Evolutionary conservation across 768 basidiomycete genomes (phyloP), one percentile per base, ranked within the genome.

Genomic region (Exsudoporus frostii): DNA sequence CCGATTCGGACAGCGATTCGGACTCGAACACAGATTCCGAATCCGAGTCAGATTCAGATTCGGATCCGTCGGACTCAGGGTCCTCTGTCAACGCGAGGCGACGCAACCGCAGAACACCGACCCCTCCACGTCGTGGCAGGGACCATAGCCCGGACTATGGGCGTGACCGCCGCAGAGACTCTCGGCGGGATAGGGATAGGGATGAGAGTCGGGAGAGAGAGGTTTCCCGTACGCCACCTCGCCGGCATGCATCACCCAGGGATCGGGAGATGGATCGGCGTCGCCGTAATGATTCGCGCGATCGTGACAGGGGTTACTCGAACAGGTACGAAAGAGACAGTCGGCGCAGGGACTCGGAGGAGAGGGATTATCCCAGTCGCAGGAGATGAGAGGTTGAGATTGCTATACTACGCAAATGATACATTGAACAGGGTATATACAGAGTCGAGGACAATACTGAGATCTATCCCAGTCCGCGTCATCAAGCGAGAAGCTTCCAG

Each of bases 11-110:
- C 33, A 47, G 41, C 15, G 55, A 55, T n/a, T 70, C 74, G 10
- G 71, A 45, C 50, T 11, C 72, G 10, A 53, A 54, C n/a, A 62
- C 71, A 1, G 70, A 66, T 17, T 66, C 75, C 3, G 69, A 73
- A 38, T 76, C 79, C 0, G 75, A 77, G 19, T 72, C 74, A 0
- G 70, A 66, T 15, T 76, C 78, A 4, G 67, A 66, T 15, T 71
- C 76, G 8, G 68, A 69, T 37, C 70, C 72, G n/a, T 68, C 70
- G 7, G 68, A 71, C 46, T 74, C 76, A 0, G 72, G 64, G 40
- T 42, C 62, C 10, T 78, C 79, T 5, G 71, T 69, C 25, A 65
- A 65, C 53, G 59, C 68, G 11, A 55, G 67, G 17, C 64, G 57
- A 20, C 61, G 59, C 15, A 54, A 54, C 19, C 69, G 69, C 36